These are phyloP conservation scores for Pestalotiopsis sp. DNA, from an alignment of 2,329 filamentous ascomycete genomes.

Conservation along the genomic window DNA sequence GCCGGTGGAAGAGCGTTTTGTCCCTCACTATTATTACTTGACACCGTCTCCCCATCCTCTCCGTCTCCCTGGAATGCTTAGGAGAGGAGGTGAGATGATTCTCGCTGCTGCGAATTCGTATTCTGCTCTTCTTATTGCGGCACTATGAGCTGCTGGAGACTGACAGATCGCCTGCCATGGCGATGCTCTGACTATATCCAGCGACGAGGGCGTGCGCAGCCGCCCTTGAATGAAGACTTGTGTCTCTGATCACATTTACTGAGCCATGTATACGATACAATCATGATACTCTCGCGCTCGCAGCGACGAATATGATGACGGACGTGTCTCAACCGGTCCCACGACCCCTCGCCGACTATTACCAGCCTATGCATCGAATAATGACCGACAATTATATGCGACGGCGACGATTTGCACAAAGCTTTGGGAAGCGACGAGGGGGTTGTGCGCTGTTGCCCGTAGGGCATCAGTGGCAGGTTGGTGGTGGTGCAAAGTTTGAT, in stretches of 20 bases:
- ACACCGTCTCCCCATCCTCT: neutral
- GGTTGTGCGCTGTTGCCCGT: neutral
- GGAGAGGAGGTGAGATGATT: neutral
- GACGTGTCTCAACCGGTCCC: neutral
- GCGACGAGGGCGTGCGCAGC: neutral
- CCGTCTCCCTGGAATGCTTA: neutral
- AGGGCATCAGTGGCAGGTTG: neutral
- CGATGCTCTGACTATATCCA: neutral
- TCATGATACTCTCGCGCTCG: neutral
- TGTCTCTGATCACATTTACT: neutral
- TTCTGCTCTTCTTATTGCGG: neutral
- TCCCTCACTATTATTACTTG: too few species aligned
- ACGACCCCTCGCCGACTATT: neutral
- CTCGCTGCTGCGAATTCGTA: neutral
- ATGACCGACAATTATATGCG: neutral
- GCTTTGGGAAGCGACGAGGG: neutral
- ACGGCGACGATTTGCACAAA: neutral
- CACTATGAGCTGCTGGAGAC: neutral
- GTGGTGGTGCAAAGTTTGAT: neutral
- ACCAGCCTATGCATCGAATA: neutral
- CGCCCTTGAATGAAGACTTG: neutral
- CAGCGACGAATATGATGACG: neutral
- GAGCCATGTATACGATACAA: neutral
- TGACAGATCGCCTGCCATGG: neutral
- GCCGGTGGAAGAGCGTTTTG: neutral